Base-by-base conservation (phyloP, 2,329 filamentous ascomycete species). In the Phialophora verrucosa region DNA sequence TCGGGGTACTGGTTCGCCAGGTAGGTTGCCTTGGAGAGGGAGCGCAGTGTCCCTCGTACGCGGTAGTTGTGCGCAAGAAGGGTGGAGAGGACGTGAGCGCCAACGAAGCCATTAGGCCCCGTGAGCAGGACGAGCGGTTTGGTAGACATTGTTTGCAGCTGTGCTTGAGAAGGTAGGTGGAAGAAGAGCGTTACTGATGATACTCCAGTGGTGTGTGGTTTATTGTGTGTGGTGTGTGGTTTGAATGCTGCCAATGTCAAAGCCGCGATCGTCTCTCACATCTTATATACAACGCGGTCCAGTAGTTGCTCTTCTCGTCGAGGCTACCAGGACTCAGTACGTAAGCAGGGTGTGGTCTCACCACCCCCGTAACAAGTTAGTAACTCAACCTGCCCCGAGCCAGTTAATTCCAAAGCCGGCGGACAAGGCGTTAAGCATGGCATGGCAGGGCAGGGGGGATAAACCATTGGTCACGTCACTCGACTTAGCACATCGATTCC, bases 31-130 rank as follows among this genome's bases (percentile, higher is more conserved):
- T 66, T 64, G n/a, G 67, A 58, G n/a, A 67, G 51, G n/a, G 64
- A 64, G 23, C 64, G 60, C n/a, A 69, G 38, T 4, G 64, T 67
- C 23, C 63, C 67, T 31, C 67, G 64, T 4, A 67, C 64, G 38
- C 54, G 56, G 29, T 51, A 66, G 53, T 66, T 49, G 44, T 62
- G n/a, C 35, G 35, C 17, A 20, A 67, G 49, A 20, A 66, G 60
- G 10, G 49, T 57, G 2, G 57, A 31, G 32, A 70, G 66, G 50
- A 70, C 59, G 27, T 70, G 66, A 14, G 66, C 66, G 25, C 65
- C 68, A 10, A 68, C 65, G 50, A 59, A 64, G 55, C 67, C 67
- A 35, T 69, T 69, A 17, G 65, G 65, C 12, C 67, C 68, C 14
- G 68, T 69, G 12, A 69, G 47, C n/a, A 68, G 61, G 27, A 69